Evolutionary conservation across 805 yeast genomes (phyloP), one percentile per base, ranked within the genome.

Genomic region (Geotrichum ghanense): DNA sequence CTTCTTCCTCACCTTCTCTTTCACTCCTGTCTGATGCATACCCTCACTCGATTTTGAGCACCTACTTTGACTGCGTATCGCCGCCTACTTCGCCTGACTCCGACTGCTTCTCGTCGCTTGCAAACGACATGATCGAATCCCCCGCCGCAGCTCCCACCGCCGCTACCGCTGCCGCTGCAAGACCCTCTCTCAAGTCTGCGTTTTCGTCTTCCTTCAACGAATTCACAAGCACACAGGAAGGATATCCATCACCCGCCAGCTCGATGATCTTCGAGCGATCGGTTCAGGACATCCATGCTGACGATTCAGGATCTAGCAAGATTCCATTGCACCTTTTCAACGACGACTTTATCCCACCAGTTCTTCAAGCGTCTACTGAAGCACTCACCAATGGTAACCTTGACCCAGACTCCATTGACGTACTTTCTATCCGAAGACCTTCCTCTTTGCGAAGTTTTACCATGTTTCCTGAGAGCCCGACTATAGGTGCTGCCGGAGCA

Each of bases 341-440:
- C 31, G 84, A 85, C 61, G 83, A 87, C 62, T 75, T 65, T 53
- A 83, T 86, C 19, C 83, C 94, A 1, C 89, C 95, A 0, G 85
- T 85, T 4, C 68, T 86, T 54, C 95, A 85, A 56, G 86, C 95
- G 6, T 75, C 92, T 3, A 73, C 79, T 17, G 76, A 81, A 50
- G 68, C 83, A 31, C 70, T 79, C 40, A 74, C 79, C 12, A 79
- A 78, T 55, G 56, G 65, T 9, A 64, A 69, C 41, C 69, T 82
- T 3, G 76, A 81, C 55, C 72, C 87, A 50, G 81, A 83, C 53
- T 72, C 75, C 46, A 78, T 84, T 12, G 89, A 83, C 50, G 75
- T 86, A 64, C 78, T 85, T 16, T 79, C 79, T 55, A 67, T 81
- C 27, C 67, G 81, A 48, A 70, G 82, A 51, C 75, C 78, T 50